phyloP scores from a whole-genome alignment of 2,329 filamentous ascomycete genomes.

The Stachybotrys elegans region DNA sequence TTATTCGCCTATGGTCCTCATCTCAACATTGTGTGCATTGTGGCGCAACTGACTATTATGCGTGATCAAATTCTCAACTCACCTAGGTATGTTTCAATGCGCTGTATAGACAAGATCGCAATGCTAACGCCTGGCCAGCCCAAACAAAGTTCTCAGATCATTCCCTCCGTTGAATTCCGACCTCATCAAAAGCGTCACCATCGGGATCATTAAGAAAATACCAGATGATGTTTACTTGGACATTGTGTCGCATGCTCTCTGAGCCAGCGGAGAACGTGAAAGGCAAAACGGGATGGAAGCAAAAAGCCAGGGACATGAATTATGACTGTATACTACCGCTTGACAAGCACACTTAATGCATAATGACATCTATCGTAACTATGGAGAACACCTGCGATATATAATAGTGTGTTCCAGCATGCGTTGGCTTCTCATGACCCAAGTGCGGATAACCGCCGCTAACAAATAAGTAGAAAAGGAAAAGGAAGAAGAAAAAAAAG shows the following conservation, averaged over 20 bases:
- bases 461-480: no score
- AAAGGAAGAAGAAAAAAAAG: no score
- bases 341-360: no score
- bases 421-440: no score
- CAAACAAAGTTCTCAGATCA: slow-evolving; percentile 84
- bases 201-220: slow-evolving; percentile 84
- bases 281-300: no score
- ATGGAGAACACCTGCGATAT: no score
- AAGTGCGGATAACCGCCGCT: no score
- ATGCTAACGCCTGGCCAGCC: slow-evolving; percentile 51
- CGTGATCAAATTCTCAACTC: slow-evolving; percentile 78
- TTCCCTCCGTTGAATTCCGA: slow-evolving; percentile 81
- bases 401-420: no score
- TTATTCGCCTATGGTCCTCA: slow-evolving; percentile 93
- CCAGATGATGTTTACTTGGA: slow-evolving; percentile 87
- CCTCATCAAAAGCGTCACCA: slow-evolving; percentile 77
- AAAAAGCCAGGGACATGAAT: no score
- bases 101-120: neutral
- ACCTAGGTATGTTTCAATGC: slow-evolving; percentile 56
- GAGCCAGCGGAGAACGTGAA: slow-evolving; percentile 1
- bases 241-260: slow-evolving; percentile 82
- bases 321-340: no score
- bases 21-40: slow-evolving; percentile 92
- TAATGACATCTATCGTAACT: no score
- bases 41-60: slow-evolving; percentile 88